phyloP scores from a whole-genome alignment of 352 stramenopile species.

The Phytophthora aleatoria region DNA sequence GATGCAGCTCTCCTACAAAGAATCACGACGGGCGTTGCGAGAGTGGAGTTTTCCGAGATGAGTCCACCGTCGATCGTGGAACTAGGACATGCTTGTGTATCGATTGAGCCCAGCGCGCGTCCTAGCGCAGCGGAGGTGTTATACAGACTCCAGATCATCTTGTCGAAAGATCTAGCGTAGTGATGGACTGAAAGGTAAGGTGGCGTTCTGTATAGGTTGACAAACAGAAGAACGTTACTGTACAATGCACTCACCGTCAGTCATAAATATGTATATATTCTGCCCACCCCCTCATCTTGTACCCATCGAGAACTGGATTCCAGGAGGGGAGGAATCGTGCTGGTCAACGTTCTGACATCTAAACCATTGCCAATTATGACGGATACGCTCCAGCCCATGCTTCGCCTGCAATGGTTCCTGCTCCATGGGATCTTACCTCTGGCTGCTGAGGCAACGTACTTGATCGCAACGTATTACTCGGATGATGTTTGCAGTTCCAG shows the following conservation, averaged over 20 bases:
- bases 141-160: slow-evolving; percentile 20
- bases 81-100: slow-evolving; percentile 20
- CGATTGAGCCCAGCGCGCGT: slow-evolving; percentile 9
- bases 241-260: too few species aligned
- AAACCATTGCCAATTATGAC: neutral
- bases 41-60: slow-evolving; percentile 19
- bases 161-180: neutral
- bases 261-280: neutral
- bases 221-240: too few species aligned
- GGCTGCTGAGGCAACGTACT: slow-evolving; percentile 1
- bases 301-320: slow-evolving; percentile 7
- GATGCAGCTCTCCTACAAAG: slow-evolving; percentile 16
- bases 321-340: neutral
- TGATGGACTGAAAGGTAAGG: too few species aligned
- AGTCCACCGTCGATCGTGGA: slow-evolving; percentile 17
- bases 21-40: slow-evolving; percentile 2
- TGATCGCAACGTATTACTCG: slow-evolving; percentile 2
- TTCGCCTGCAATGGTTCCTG: neutral
- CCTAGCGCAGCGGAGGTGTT: slow-evolving; percentile 26
- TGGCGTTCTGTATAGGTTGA: too few species aligned
- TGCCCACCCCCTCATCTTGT: neutral
- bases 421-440: neutral
- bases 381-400: neutral
- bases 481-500: neutral
- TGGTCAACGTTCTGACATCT: neutral